Percentiles rank a stretch among this genome's conserved stretches.
These are phyloP conservation scores for Fusarium lateritium DNA, from an alignment of 2,329 filamentous ascomycete genomes.

Conservation along the genomic window DNA sequence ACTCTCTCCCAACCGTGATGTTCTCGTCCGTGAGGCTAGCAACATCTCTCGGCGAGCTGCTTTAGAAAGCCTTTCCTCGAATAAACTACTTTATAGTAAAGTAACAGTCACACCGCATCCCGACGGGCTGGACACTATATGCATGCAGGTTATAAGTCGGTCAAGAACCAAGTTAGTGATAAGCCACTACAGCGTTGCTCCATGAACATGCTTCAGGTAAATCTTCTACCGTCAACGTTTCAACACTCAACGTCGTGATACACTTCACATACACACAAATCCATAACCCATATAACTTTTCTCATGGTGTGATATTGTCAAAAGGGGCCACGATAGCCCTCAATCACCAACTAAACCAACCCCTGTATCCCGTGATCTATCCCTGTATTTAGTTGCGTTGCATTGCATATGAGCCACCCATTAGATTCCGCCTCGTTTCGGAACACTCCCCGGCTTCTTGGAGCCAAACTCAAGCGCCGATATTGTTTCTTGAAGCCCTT, in stretches of 20 bases:
- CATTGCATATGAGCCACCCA: slow-evolving; percentile 22
- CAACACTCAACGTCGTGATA: slow-evolving; percentile 3
- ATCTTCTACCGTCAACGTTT: neutral
- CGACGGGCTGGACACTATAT: slow-evolving; percentile 9
- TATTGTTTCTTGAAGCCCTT: neutral
- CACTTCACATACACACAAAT: neutral
- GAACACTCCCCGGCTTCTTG: neutral
- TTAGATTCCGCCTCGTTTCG: slow-evolving; percentile 25
- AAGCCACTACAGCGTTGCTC: neutral
- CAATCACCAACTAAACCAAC: neutral
- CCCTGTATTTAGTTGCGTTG: slow-evolving; percentile 7
- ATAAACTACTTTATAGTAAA: neutral
- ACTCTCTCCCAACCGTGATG: neutral
- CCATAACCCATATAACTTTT: neutral
- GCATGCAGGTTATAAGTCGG: slow-evolving; percentile 20
- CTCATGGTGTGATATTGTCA: slow-evolving; percentile 14
- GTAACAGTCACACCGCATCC: slow-evolving; percentile 33
- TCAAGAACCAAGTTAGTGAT: slow-evolving; percentile 8
- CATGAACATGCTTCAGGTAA: neutral
- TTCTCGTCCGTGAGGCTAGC: slow-evolving; percentile 15
- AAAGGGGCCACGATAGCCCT: slow-evolving; percentile 4
- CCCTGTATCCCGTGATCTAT: slow-evolving; percentile 17
- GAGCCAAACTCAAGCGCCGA: neutral
- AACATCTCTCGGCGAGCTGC: slow-evolving; percentile 15
- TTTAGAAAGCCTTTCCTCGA: neutral